Conservation (phyloP, 2,329 filamentous ascomycete species). For the Penicillium sp. region DNA sequence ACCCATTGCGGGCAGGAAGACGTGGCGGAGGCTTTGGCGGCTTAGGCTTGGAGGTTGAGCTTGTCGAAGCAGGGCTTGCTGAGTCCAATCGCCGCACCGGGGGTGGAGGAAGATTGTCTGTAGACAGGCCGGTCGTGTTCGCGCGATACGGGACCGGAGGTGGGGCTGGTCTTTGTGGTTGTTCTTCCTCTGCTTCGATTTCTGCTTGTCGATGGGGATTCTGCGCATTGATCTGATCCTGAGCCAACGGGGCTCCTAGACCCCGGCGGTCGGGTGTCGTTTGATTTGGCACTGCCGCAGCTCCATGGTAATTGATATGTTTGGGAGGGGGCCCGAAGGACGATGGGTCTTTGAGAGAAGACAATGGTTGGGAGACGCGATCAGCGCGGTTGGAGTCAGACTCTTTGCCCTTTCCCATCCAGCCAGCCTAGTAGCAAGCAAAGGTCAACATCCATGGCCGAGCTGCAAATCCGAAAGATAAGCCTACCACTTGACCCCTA, state of each 20-base stretch:
- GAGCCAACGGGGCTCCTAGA: slow-evolving; percentile 45
- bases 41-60: slow-evolving; percentile 40
- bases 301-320: slow-evolving; percentile 54
- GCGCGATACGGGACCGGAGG: slow-evolving; percentile 66
- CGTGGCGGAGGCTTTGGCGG: slow-evolving; percentile 63
- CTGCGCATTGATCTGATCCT: slow-evolving; percentile 36
- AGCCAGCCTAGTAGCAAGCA: slow-evolving; percentile 50
- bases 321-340: slow-evolving; percentile 80
- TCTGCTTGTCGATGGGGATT: slow-evolving; percentile 32
- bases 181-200: slow-evolving; percentile 31
- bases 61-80: slow-evolving; percentile 28
- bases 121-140: slow-evolving; percentile 70
- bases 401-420: slow-evolving; percentile 57
- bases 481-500: slow-evolving; percentile 50
- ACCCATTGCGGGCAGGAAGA: slow-evolving; percentile 66
- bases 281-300: slow-evolving; percentile 45
- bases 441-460: slow-evolving; percentile 15
- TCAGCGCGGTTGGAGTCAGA: slow-evolving; percentile 45
- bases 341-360: slow-evolving; percentile 70
- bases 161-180: slow-evolving; percentile 39
- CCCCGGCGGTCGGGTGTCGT: slow-evolving; percentile 46
- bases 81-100: slow-evolving; percentile 54
- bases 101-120: slow-evolving; percentile 67
- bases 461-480: slow-evolving; percentile 6
- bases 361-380: slow-evolving; percentile 63